Base-by-base conservation (phyloP, 768 basidiomycete genomes). In the Boletus speciosus region DNA sequence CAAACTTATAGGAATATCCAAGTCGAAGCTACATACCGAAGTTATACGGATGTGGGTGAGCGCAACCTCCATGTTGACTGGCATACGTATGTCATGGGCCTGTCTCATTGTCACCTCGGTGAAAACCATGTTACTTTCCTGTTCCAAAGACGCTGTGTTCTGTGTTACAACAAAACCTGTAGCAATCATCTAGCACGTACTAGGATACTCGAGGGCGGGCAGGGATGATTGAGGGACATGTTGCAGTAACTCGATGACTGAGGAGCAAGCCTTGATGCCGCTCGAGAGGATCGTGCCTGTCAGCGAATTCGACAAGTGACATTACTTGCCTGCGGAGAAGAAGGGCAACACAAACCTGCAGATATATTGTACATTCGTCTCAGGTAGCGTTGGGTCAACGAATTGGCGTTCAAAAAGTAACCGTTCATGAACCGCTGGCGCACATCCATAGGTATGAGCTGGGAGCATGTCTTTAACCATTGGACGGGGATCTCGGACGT, bases 401-500 rank as follows among this genome's bases (percentile, higher is more conserved):
- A 72, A 62, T 93, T 93, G 14, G 89, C 81, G 53, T 89, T 91
- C 36, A 93, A 65, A 43, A 93, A 81, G 58, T 88, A 82, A 15
- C 84, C 78, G 4, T 70, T 80, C 34, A 68, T 58, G 63, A 90
- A 84, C n/a, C 82, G 81, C 31, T 70, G 65, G 39, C 85, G 79
- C 51, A 91, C 79, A 55, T 93, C 89, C 25, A 69, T 66, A 6
- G 92, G 90, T 50, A 88, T 81, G 19, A 90, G 73, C 65, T 92
- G 88, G 12, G 84, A 79, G 55, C 87, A 85, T 50, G 83, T 86
- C 68, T 87, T 90, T 43, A 93, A 65, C 87, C 88, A 91, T 57
- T 88, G 86, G 9, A 89, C 73, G 0, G 93, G 92, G 8, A 93
- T 74, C 69, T 93, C 89, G 0, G 90, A 89, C 10, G 79, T 78